Evolutionary conservation across 148 eudicot genomes (phyloP).

Genomic region (Chenopodium suecicum): DNA sequence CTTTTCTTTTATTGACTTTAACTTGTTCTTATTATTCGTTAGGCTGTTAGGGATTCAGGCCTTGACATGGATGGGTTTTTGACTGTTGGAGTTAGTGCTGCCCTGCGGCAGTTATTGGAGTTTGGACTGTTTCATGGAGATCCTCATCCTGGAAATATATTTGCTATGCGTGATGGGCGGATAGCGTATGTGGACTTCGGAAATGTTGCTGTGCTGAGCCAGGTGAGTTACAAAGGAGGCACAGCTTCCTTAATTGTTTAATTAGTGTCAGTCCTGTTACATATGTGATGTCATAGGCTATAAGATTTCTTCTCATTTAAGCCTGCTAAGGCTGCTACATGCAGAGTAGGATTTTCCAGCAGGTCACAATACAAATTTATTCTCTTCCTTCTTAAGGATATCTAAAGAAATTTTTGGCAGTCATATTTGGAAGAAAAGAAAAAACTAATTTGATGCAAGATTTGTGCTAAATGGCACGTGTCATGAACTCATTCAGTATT

Average conservation of each 20-base stretch:
- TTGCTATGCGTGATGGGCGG: slow-evolving; percentile 99
- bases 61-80: slow-evolving; percentile 85
- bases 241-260: neutral
- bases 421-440: neutral
- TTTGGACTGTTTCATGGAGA: slow-evolving; percentile 98
- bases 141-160: slow-evolving; percentile 98
- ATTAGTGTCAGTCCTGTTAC: neutral
- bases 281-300: neutral
- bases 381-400: neutral
- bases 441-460: neutral
- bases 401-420: neutral
- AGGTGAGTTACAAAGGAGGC: slow-evolving; percentile 43
- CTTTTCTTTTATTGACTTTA: slow-evolving; percentile 11
- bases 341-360: neutral
- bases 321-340: neutral
- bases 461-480: neutral
- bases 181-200: slow-evolving; percentile 99
- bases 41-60: slow-evolving; percentile 90
- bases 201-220: slow-evolving; percentile 96
- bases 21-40: slow-evolving; percentile 19
- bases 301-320: neutral
- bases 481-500: neutral
- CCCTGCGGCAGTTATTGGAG: slow-evolving; percentile 84
- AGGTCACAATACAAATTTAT: neutral
- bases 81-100: slow-evolving; percentile 99